These are phyloP conservation scores for Plectosphaerella plurivora DNA, from an alignment of 2,329 filamentous ascomycete genomes.

Conservation along the genomic window DNA sequence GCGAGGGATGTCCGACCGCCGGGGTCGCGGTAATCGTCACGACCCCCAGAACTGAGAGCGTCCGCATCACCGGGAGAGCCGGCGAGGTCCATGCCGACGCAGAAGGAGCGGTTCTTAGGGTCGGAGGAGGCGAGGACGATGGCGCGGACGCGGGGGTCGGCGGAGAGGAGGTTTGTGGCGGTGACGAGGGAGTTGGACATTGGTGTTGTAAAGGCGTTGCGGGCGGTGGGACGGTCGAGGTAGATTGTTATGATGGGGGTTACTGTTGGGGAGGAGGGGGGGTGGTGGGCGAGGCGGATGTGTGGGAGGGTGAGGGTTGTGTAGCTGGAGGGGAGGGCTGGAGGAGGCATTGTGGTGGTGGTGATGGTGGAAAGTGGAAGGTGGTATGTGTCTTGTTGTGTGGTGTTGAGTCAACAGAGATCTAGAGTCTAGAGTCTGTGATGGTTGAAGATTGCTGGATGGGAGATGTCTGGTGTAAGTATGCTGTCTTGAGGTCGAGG, in stretches of 20 bases:
- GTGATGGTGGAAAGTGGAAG: not conserved
- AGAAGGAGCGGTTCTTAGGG: conserved; percentile 45
- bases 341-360: not conserved
- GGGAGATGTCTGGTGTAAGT: not conserved
- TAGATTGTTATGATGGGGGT: conserved; percentile 61
- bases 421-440: too few species aligned
- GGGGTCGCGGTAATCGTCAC: conserved; percentile 38
- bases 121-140: conserved; percentile 52
- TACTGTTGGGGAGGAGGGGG: conserved; percentile 42
- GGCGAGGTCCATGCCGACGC: conserved; percentile 53
- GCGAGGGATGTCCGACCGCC: conserved; percentile 51
- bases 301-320: conserved; percentile 33
- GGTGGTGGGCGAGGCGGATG: conserved; percentile 45
- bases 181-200: conserved; percentile 59
- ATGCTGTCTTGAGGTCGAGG: not conserved
- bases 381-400: not conserved
- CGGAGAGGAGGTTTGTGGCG: conserved; percentile 45
- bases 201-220: conserved; percentile 64
- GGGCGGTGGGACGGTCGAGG: conserved; percentile 58
- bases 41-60: conserved; percentile 14
- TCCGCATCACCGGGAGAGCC: not conserved
- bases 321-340: conserved; percentile 31
- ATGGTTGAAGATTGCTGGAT: not conserved
- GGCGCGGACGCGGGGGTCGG: conserved; percentile 48
- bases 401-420: not conserved